Evolutionary conservation across 2,329 filamentous ascomycete species (phyloP), one percentile per base, ranked within the genome.

Genomic region (Xylariaceae sp.): DNA sequence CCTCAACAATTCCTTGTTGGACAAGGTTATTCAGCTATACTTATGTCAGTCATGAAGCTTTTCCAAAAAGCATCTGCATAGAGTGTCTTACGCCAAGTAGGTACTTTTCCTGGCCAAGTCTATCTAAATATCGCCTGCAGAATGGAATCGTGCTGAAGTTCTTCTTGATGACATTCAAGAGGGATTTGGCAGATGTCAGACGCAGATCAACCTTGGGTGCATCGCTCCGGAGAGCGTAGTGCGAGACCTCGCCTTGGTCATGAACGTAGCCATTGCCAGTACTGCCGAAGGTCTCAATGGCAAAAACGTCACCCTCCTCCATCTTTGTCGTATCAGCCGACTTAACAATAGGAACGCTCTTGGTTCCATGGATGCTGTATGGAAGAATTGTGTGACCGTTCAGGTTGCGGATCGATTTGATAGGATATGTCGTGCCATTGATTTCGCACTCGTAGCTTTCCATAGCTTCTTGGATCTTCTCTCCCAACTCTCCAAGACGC

Each of bases 221-320:
- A 73, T 96, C 89, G 29, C 79, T 75, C 60, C 84, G 81, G 73
- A 89, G 87, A 41, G 91, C 92, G 69, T 97, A 98, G 75, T 96
- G 92, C 39, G 92, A 96, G 16, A 87, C 86, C 80, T 96, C 93
- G 76, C 92, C 89, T 76, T 96, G 91, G 70, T 97, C 92, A 64
- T 86, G 80, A 54, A 96, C 91, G 71, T 91, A 90, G 64, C 92
- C 93, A 72, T 91, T 93, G 63, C 93, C 94, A 19, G 93, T 97
- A 73, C 89, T 95, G 59, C 93, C 94, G 74, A 97, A 97, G 0
- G 93, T 97, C 79, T 97, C 93, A 67, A 97, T 96, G 63, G 93
- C 93, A 74, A 96, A 98, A 16, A 92, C 88, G 71, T 98, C 93
- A 37, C 92, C 92, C 76, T 97, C 94, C 78, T 97, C 93, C 94